A percentile compares a stretch with the other conserved stretches of the same genome.
Evolutionary conservation across 164 flowering plant genomes (phyloP).

Genomic region (Malania oleifera): DNA sequence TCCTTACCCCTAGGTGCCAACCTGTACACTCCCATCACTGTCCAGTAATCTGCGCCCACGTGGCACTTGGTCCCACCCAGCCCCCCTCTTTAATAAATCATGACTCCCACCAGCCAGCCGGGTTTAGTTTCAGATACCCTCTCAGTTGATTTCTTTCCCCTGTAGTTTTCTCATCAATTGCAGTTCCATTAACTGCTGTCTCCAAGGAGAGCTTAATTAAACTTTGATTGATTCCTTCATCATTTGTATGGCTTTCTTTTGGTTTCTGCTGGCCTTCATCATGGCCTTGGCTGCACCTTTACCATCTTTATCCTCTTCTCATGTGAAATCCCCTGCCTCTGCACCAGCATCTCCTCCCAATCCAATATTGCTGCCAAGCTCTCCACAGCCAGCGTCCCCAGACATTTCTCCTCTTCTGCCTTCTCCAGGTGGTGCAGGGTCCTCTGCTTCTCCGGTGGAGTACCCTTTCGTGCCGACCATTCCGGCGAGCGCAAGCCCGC

Average conservation of each 20-base stretch:
- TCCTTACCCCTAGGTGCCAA: slow-evolving; percentile 21
- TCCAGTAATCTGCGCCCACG: slow-evolving; percentile 19
- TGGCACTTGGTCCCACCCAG: slow-evolving; percentile 21
- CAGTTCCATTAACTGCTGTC: slow-evolving; percentile 16
- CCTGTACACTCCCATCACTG: slow-evolving; percentile 21
- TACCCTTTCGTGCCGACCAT: slow-evolving; percentile 35
- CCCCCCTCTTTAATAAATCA: slow-evolving; percentile 11
- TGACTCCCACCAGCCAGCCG: slow-evolving; percentile 10
- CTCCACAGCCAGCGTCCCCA: slow-evolving; percentile 35
- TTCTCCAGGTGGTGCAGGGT: slow-evolving; percentile 30
- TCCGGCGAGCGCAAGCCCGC: slow-evolving; percentile 49
- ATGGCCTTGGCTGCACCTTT: slow-evolving; percentile 18
- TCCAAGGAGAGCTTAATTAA: slow-evolving; percentile 10
- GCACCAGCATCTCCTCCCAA: too few species aligned
- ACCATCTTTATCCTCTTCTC: slow-evolving; percentile 17
- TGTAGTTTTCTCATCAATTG: slow-evolving; percentile 4
- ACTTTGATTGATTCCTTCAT: slow-evolving; percentile 21
- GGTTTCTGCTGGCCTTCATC: slow-evolving; percentile 19
- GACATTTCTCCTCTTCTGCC: slow-evolving; percentile 55
- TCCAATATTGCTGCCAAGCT: slow-evolving; percentile 28
- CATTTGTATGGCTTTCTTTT: slow-evolving; percentile 42
- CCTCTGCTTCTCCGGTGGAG: slow-evolving; percentile 20
- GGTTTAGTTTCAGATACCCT: too few species aligned
- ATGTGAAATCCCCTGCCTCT: slow-evolving; percentile 18
- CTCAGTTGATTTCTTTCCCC: slow-evolving; percentile 1